Conservation (phyloP, 176 grass and related monocot genomes). For the Chloris gayana region DNA sequence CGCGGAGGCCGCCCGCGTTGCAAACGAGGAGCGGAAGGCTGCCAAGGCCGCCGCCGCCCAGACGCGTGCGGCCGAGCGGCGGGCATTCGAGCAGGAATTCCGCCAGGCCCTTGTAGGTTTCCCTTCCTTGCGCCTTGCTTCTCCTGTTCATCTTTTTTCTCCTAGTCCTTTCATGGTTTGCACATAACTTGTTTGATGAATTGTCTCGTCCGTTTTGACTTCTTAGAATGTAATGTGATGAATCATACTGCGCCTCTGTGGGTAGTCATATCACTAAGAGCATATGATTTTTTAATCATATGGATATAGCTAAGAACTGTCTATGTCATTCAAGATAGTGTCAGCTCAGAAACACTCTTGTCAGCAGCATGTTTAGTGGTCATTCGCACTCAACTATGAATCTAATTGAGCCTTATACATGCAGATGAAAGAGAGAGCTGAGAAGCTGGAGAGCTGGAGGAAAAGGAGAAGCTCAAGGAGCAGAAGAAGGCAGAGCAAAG, state of each 20-base stretch:
- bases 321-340: neutral
- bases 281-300: neutral
- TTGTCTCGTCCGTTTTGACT: neutral
- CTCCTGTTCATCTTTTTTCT: neutral
- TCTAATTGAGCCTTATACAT: neutral
- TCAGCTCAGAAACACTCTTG: neutral
- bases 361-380: neutral
- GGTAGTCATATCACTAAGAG: neutral
- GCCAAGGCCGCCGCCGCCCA: constrained; percentile 69
- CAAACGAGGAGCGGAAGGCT: constrained; percentile 81
- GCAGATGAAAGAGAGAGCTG: constrained; percentile 89
- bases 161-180: neutral
- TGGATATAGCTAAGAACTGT: neutral
- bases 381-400: neutral
- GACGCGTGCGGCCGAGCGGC: constrained; percentile 73
- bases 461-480: constrained; percentile 59
- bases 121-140: neutral
- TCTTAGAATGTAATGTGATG: neutral
- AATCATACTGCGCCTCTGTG: neutral
- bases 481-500: constrained; percentile 52
- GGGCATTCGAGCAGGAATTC: constrained; percentile 75
- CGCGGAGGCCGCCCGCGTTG: constrained; percentile 62
- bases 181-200: constrained; percentile 29
- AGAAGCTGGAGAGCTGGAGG: constrained; percentile 82
- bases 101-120: constrained; percentile 65